Conservation (phyloP, 306 rosid species). For the Quercus mongolica region DNA sequence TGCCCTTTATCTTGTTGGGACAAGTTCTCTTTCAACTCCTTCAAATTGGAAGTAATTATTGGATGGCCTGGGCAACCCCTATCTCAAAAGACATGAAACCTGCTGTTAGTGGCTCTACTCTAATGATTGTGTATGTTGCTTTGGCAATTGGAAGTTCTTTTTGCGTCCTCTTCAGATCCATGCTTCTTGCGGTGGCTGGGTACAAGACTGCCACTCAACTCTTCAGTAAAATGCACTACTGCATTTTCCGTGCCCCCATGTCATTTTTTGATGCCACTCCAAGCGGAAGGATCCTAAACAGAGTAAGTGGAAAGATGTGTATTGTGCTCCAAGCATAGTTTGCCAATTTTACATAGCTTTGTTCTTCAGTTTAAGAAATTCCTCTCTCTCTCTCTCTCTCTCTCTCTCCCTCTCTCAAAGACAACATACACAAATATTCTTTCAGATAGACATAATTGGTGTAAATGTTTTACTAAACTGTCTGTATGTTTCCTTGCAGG, state of each 20-base stretch:
- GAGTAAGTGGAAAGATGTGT: conserved; percentile 40
- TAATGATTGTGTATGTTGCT: conserved; percentile 54
- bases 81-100: conserved; percentile 54
- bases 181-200: conserved; percentile 51
- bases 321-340: background rate
- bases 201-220: conserved; percentile 76
- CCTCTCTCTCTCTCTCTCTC: background rate
- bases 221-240: conserved; percentile 69
- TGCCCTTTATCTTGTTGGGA: conserved; percentile 66
- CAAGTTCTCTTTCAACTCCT: conserved; percentile 65
- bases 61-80: conserved; percentile 97
- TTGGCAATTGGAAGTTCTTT: conserved; percentile 72
- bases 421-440: background rate
- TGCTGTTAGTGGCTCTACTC: conserved; percentile 40
- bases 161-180: conserved; percentile 46
- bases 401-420: background rate
- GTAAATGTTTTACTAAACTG: background rate
- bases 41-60: conserved; percentile 90
- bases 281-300: conserved; percentile 76
- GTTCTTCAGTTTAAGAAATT: background rate
- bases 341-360: background rate
- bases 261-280: conserved; percentile 91
- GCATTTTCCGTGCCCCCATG: conserved; percentile 90
- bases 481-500: conserved; percentile 32
- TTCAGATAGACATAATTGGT: background rate